Percentiles rank a stretch among this genome's conserved stretches.
Evolutionary conservation across 2,329 filamentous ascomycete species (phyloP).

Genomic region (Colletotrichum godetiae): DNA sequence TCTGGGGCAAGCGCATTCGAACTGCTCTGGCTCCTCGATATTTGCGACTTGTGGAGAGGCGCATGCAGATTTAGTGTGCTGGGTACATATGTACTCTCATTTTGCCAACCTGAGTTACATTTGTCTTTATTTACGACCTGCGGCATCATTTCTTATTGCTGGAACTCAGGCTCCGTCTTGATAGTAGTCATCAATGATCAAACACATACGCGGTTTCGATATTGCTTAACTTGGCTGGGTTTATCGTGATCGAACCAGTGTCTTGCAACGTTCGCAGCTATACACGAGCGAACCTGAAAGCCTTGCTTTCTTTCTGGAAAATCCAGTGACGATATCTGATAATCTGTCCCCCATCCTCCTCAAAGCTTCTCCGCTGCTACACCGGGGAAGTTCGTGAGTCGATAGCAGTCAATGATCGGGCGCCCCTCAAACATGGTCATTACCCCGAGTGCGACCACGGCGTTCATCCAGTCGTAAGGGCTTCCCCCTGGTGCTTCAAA

Average conservation of each 20-base stretch:
- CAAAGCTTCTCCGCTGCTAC: constrained; percentile 23
- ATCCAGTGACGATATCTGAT: background rate
- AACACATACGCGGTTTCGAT: no score
- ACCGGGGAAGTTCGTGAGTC: constrained; percentile 39
- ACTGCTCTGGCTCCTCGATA: constrained; percentile 27
- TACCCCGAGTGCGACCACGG: constrained; percentile 36
- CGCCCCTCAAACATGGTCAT: constrained; percentile 39
- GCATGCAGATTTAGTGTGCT: background rate
- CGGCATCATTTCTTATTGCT: background rate
- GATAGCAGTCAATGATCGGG: constrained; percentile 39
- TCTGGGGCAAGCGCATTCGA: constrained; percentile 46
- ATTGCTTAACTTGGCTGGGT: background rate
- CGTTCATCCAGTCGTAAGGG: constrained; percentile 39
- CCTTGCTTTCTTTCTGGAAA: background rate
- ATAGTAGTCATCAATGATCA: no score
- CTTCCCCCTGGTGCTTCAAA: constrained; percentile 38
- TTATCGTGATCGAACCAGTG: background rate
- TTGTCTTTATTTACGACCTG: background rate
- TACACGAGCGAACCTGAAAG: background rate
- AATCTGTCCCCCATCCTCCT: background rate
- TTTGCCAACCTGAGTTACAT: no score
- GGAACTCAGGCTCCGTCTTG: no score
- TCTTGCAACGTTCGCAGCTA: background rate
- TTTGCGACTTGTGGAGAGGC: constrained; percentile 29
- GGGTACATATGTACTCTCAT: background rate